Conservation (phyloP, 2,329 filamentous ascomycete species). For the Fusarium phyllophilum region DNA sequence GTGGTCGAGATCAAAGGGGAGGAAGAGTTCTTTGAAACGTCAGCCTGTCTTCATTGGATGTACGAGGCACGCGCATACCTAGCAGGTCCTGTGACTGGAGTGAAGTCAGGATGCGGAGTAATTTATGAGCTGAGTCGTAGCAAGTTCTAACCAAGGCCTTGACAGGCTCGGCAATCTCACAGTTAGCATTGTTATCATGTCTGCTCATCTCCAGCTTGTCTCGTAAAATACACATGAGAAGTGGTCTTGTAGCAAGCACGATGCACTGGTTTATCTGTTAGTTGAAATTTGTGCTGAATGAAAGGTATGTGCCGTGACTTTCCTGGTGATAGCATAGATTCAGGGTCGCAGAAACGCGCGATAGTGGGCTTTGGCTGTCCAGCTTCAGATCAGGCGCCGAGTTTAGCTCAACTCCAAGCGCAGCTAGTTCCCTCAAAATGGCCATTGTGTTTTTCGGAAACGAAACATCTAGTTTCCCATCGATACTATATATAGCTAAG, state of each 20-base stretch:
- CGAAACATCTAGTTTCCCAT: neutral
- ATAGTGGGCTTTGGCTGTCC: neutral
- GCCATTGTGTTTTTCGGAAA: neutral
- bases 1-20: neutral
- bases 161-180: neutral
- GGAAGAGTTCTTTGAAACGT: neutral
- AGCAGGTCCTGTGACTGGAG: neutral
- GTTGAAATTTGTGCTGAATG: fast-evolving
- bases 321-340: neutral
- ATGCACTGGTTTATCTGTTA: neutral
- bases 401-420: neutral
- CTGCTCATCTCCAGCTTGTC: neutral
- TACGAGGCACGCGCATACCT: neutral
- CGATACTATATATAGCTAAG: neutral
- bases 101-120: neutral
- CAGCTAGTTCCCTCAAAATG: neutral
- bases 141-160: neutral
- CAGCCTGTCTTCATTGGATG: neutral
- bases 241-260: neutral
- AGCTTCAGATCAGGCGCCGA: neutral
- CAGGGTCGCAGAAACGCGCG: neutral
- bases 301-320: neutral
- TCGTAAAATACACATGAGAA: neutral
- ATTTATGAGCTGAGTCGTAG: neutral
- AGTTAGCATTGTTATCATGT: neutral